phyloP scores from a whole-genome alignment of 306 rosid species.

The Vigna nakashimae region DNA sequence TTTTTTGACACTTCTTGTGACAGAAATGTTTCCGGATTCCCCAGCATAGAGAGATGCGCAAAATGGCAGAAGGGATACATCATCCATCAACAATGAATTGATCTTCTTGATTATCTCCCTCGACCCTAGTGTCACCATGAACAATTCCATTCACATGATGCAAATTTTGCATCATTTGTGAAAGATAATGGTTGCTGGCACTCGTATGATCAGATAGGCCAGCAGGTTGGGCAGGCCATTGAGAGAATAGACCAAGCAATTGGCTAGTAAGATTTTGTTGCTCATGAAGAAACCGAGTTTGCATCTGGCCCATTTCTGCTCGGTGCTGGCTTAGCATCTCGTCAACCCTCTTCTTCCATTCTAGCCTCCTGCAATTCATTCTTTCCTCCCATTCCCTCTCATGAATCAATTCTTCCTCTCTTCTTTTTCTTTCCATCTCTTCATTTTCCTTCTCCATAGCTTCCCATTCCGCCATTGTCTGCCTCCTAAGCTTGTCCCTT shows the following conservation, averaged over 20 bases:
- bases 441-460: constrained; percentile 76
- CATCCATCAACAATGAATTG: constrained; percentile 92
- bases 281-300: constrained; percentile 85
- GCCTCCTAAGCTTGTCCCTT: constrained; percentile 69
- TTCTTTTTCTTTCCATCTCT: constrained; percentile 80
- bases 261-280: constrained; percentile 86
- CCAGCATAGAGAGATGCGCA: constrained; percentile 26
- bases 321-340: constrained; percentile 80
- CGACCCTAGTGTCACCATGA: constrained; percentile 86
- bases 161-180: constrained; percentile 96
- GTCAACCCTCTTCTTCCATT: constrained; percentile 89
- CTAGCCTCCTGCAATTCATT: constrained; percentile 74
- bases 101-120: constrained; percentile 92
- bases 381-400: constrained; percentile 88
- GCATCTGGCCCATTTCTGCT: constrained; percentile 87
- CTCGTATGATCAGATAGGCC: constrained; percentile 85
- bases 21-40: constrained; percentile 49
- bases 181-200: constrained; percentile 88
- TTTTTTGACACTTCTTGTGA: constrained; percentile 45
- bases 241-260: constrained; percentile 85
- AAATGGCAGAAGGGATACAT: constrained; percentile 40
- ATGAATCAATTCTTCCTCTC: constrained; percentile 71
- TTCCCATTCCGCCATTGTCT: constrained; percentile 79
- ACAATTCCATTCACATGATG: constrained; percentile 90
- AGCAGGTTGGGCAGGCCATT: constrained; percentile 90